phyloP scores from a whole-genome alignment of 441 rosid species.

The Pelargonium australe region DNA sequence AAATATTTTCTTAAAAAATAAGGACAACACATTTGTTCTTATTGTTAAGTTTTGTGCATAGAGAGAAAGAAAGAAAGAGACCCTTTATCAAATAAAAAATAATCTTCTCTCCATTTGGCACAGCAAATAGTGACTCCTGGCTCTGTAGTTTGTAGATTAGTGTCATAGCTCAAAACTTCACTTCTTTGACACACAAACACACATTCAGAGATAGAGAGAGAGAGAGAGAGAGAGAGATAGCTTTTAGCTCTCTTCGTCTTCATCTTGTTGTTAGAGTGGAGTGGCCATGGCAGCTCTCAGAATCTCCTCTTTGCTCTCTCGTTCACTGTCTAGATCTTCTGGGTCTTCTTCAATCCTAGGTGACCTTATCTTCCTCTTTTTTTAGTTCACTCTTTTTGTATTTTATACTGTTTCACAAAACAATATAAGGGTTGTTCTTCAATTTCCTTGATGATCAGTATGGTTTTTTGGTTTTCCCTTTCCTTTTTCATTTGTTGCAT shows the following conservation, averaged over 20 bases:
- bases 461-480: neutral
- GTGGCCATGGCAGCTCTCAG: constrained; percentile 62
- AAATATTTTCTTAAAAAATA: neutral
- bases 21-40: neutral
- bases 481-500: neutral
- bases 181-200: neutral
- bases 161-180: neutral
- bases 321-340: constrained; percentile 42
- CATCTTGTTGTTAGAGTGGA: neutral
- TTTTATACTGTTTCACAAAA: neutral
- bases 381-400: neutral
- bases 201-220: neutral
- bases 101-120: neutral
- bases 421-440: neutral
- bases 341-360: constrained; percentile 40
- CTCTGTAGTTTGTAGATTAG: neutral
- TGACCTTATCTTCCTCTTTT: constrained; percentile 13
- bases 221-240: neutral
- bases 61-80: neutral
- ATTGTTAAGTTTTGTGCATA: neutral
- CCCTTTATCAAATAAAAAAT: neutral
- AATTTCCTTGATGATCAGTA: neutral
- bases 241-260: neutral
- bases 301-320: constrained; percentile 58
- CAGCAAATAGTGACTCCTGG: neutral